Base-by-base conservation (phyloP, 2,329 filamentous ascomycete genomes). In the Alternaria longipes region DNA sequence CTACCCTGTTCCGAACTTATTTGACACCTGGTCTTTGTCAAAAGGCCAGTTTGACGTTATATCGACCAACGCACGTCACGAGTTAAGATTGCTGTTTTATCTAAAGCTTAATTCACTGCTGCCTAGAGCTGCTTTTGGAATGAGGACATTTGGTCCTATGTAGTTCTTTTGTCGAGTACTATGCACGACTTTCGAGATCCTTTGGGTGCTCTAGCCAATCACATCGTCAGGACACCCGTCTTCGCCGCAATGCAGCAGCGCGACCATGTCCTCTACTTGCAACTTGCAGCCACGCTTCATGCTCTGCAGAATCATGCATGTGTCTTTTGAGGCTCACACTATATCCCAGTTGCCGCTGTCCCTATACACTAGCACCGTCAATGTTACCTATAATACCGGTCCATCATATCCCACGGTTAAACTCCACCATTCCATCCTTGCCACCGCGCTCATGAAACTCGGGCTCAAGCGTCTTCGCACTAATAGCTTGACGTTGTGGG, bases 371-470 rank as follows among this genome's bases (percentile, higher is more conserved):
- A 44, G 28, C 44, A 58, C 40, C 53, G 34, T 46, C 26, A 28
- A 28, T 52, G 45, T 54, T 38, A 9, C 49, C 18, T 20, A 20
- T 59, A 49, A 20, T 47, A 51, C 60, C 36, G 44, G 30, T 46
- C 41, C 51, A 60, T 79, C 82, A 97, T 72, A 99, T 94, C 12
- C 95, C 95, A 74, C 95, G 88, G 80, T 99, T 98, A 81, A 99
- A 98, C 77, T 96, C 92, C n/a, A 99, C 91, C 83, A 93, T 84
- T 0, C 92, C 94, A 56, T 87, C 86, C 65, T 90, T 86, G 1
- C 94, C 94, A 32, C 93, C 94, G 58, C 87, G 87, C 7, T 88
- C 90, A 81, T 90, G 90, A 78, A 99, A 98, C 80, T 97, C 92
- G 65, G 90, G 84, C 84, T 98, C 95, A 58, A 99, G 81, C 52